These are phyloP conservation scores for Ligustrum vulgare DNA, from an alignment of 257 asterid genomes.

Conservation along the genomic window DNA sequence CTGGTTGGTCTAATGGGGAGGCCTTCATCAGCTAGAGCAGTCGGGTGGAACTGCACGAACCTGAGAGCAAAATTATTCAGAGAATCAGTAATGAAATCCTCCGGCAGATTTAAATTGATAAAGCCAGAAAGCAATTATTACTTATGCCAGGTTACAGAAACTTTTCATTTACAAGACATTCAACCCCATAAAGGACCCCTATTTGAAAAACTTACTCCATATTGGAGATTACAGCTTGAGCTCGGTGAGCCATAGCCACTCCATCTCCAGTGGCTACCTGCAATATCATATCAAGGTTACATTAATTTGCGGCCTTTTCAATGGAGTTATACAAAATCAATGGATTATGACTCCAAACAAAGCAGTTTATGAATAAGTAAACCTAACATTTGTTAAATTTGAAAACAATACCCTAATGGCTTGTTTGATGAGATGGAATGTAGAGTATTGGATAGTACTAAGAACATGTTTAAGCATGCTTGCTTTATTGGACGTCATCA, in stretches of 20 bases:
- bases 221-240: constrained; percentile 91
- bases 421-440: not conserved
- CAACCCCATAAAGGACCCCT: not conserved
- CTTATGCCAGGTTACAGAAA: not conserved
- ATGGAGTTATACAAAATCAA: not conserved
- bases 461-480: not conserved
- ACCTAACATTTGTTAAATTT: not conserved
- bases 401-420: not conserved
- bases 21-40: constrained; percentile 96
- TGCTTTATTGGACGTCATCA: not conserved
- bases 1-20: constrained; percentile 71
- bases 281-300: constrained; percentile 13
- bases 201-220: constrained; percentile 81
- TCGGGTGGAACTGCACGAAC: constrained; percentile 99
- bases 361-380: not conserved
- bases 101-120: not conserved
- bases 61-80: constrained; percentile 36
- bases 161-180: not conserved
- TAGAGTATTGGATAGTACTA: not conserved
- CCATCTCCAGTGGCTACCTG: constrained; percentile 99
- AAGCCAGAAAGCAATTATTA: not conserved
- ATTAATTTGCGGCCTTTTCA: constrained; percentile 2
- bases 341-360: not conserved
- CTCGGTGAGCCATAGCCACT: constrained; percentile 97
- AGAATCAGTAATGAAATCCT: not conserved